Evolutionary conservation across 2,329 filamentous ascomycete species (phyloP), one percentile per base, ranked within the genome.

Genomic region (Teratosphaeria epicoccoides): DNA sequence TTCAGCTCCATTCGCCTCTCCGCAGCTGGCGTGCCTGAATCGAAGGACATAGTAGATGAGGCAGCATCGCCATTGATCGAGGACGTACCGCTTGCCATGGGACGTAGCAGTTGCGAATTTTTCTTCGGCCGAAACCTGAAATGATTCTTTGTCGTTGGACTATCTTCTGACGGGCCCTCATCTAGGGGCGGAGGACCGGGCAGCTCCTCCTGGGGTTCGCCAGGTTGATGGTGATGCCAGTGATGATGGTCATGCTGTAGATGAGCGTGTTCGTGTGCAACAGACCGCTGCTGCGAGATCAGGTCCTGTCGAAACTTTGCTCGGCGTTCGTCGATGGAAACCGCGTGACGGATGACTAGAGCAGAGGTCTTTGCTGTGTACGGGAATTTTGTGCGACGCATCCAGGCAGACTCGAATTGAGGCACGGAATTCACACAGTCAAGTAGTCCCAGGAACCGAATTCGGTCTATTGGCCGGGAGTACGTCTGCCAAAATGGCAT

Each of bases 341-440:
- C 83, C 1, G 83, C 83, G 55, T 87, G 84, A 0, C 84, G 76
- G 49, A 87, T 82, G 0, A 84, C 77, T 48, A 69, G 73, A 4
- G 77, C 77, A 3, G 76, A 75, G 57, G 74, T 77, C 51, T 73
- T 71, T 20, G 77, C 76, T 0, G 76, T 78, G 62, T 85, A 86
- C 0, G 85, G 85, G 43, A 88, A 88, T 63, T 84, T 88, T 62
- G 78, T 87, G 33, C 87, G 79, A 62, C 87, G 80, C 84, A 91
- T 90, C 80, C 83, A 87, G 2, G 73, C 76, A 45, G 74, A 79
- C 67, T 93, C 87, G 53, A 93, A 93, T 2, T 79, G 76, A 1
- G 86, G 85, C 0, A 62, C 0, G 40, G 52, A 53, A 48, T 61
- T 57, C 40, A 59, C 56, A 43, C 57, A 60, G 46, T 59, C 50